Evolutionary conservation across 345 rosid species (phyloP).

Genomic region (Lepidium sativum): DNA sequence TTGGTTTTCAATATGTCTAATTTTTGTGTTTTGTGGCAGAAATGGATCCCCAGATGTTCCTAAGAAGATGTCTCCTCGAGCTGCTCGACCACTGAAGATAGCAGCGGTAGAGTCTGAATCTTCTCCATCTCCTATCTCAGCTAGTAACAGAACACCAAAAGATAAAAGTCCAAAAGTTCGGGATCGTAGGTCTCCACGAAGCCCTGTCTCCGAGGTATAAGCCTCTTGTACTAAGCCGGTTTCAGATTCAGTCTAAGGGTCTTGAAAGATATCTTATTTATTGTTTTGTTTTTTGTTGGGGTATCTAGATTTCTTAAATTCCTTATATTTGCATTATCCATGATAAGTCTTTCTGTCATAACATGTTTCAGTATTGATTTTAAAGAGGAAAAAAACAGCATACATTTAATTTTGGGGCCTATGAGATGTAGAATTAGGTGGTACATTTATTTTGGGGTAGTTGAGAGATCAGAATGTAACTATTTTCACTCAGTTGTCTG

Average conservation of each 20-base stretch:
- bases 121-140: constrained; percentile 40
- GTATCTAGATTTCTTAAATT: constrained; percentile 2
- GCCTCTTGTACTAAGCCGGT: constrained; percentile 1
- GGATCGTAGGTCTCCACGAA: constrained; percentile 69
- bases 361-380: constrained; percentile 14
- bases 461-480: constrained; percentile 21
- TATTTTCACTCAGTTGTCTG: not conserved
- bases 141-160: constrained; percentile 53
- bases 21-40: constrained; percentile 34
- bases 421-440: constrained; percentile 23
- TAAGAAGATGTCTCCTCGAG: constrained; percentile 65
- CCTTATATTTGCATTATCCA: constrained; percentile 25
- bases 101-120: constrained; percentile 46
- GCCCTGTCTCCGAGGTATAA: constrained; percentile 74
- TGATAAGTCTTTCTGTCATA: constrained; percentile 7
- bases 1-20: not conserved
- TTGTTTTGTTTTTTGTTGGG: not conserved
- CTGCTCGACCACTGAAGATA: constrained; percentile 63
- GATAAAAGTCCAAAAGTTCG: constrained; percentile 66
- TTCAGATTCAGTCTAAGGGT: constrained; percentile 5
- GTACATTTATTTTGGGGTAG: constrained; percentile 27
- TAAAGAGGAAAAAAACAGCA: not conserved
- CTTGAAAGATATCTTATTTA: not conserved
- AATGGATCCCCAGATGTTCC: constrained; percentile 59
- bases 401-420: constrained; percentile 7